These are phyloP conservation scores for Elsinoe necatrix DNA, from an alignment of 2,329 filamentous ascomycete species.

Conservation along the genomic window DNA sequence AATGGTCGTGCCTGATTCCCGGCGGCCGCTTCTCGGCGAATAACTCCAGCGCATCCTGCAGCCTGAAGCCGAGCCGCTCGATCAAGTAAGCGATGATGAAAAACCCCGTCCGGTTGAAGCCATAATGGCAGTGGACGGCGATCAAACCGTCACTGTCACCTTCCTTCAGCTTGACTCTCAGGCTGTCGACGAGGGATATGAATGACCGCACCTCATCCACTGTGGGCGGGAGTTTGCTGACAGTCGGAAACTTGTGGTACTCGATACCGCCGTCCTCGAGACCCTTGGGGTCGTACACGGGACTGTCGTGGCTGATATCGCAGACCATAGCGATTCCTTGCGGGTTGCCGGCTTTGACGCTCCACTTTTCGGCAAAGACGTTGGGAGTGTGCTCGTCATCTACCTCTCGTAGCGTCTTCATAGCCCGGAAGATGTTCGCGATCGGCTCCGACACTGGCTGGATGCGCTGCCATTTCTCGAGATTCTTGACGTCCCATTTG, in stretches of 20 bases:
- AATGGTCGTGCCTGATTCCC: slow-evolving; percentile 84
- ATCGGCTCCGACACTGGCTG: slow-evolving; percentile 65
- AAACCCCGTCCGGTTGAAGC: slow-evolving; percentile 89
- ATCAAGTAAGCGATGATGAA: slow-evolving; percentile 88
- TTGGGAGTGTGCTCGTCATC: slow-evolving; percentile 73
- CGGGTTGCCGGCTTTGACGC: slow-evolving; percentile 53
- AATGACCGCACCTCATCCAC: slow-evolving; percentile 53
- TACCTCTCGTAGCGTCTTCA: slow-evolving; percentile 88
- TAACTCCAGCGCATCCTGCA: slow-evolving; percentile 69
- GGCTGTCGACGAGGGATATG: slow-evolving; percentile 47
- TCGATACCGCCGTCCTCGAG: slow-evolving; percentile 38
- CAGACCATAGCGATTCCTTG: slow-evolving; percentile 47
- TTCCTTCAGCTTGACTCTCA: slow-evolving; percentile 31
- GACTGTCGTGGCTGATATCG: slow-evolving; percentile 84
- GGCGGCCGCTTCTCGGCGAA: slow-evolving; percentile 67
- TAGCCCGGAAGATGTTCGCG: slow-evolving; percentile 69
- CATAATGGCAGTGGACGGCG: slow-evolving; percentile 91
- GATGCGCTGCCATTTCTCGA: slow-evolving; percentile 81
- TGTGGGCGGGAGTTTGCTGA: slow-evolving; percentile 79
- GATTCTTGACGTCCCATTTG: slow-evolving; percentile 97
- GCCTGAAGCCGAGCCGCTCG: slow-evolving; percentile 61
- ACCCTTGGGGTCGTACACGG: slow-evolving; percentile 69
- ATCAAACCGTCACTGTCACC: slow-evolving; percentile 42
- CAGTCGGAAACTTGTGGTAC: slow-evolving; percentile 76
- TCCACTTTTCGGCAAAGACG: slow-evolving; percentile 62